Conservation (phyloP, 768 basidiomycete genomes). For the Fistulinella prunicolor region DNA sequence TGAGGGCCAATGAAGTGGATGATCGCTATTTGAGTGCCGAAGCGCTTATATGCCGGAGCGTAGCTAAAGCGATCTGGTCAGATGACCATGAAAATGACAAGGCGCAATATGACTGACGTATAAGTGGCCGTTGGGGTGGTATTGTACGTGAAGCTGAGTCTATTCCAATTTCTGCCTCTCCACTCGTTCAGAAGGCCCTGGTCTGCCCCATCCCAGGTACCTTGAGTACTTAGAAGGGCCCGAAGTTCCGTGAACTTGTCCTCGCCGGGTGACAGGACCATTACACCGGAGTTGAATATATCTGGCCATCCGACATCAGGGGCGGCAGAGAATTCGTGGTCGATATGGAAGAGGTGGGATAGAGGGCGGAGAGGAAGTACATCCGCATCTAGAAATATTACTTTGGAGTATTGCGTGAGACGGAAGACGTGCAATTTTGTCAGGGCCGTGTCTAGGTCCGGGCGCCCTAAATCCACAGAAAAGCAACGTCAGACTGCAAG, state of each 20-base stretch:
- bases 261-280: slow-evolving; percentile 80
- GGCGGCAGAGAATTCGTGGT: slow-evolving; percentile 85
- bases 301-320: slow-evolving; percentile 99
- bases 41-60: slow-evolving; percentile 94
- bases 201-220: slow-evolving; percentile 98
- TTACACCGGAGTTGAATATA: slow-evolving; percentile 96
- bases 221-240: slow-evolving; percentile 68
- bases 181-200: slow-evolving; percentile 97
- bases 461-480: slow-evolving; percentile 64
- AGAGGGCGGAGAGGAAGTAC: slow-evolving; percentile 85
- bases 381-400: slow-evolving; percentile 92
- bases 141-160: slow-evolving; percentile 96
- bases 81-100: slow-evolving; percentile 25
- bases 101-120: slow-evolving; percentile 58
- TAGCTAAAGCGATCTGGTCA: slow-evolving; percentile 54
- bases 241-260: slow-evolving; percentile 78
- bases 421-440: slow-evolving; percentile 97
- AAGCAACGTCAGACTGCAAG: slow-evolving; percentile 11
- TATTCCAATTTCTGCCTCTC: slow-evolving; percentile 82
- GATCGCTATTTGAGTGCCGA: slow-evolving; percentile 79
- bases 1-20: slow-evolving; percentile 95
- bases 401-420: slow-evolving; percentile 78
- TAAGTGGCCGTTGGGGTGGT: slow-evolving; percentile 97
- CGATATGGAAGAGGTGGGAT: slow-evolving; percentile 84
- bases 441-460: slow-evolving; percentile 88